Conservation (phyloP, 2,329 filamentous ascomycete species). For the Fusarium nanum region DNA sequence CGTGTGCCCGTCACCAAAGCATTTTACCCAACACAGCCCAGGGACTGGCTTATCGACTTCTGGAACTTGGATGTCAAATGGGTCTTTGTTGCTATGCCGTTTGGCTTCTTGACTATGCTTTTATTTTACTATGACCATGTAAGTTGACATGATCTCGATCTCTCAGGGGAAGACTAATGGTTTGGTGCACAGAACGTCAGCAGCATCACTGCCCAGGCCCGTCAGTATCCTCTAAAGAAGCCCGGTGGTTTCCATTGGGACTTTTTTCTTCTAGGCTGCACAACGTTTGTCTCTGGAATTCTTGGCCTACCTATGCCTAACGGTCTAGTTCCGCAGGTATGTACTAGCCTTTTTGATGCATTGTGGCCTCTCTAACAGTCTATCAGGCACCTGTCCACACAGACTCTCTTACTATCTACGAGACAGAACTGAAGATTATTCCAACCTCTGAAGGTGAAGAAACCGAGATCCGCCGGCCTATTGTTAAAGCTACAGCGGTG, state of each 20-base stretch:
- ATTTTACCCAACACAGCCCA: neutral
- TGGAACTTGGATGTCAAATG: slow-evolving; percentile 5
- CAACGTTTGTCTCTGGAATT: slow-evolving; percentile 3
- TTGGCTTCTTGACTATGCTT: slow-evolving; percentile 7
- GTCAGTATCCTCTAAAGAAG: slow-evolving; percentile 2
- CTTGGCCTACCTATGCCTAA: slow-evolving; percentile 3
- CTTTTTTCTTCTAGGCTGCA: slow-evolving; percentile 1
- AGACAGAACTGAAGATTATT: neutral
- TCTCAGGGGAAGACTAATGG: neutral
- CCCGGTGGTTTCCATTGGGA: slow-evolving; percentile 10
- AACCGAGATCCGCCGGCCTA: neutral
- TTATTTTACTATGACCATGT: slow-evolving; percentile 9
- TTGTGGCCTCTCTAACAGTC: no score
- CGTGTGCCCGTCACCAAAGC: neutral
- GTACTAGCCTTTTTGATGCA: no score
- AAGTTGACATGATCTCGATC: neutral
- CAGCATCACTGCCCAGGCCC: slow-evolving; percentile 3
- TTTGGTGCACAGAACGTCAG: neutral
- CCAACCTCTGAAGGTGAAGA: neutral
- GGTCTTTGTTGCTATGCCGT: neutral
- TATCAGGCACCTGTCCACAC: slow-evolving; percentile 2
- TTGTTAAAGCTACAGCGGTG: neutral
- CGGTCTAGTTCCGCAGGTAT: neutral
- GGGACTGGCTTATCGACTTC: slow-evolving; percentile 4
- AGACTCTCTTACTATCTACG: neutral